phyloP scores from a whole-genome alignment of 2,329 filamentous ascomycete genomes.

The Rosellinia necatrix region DNA sequence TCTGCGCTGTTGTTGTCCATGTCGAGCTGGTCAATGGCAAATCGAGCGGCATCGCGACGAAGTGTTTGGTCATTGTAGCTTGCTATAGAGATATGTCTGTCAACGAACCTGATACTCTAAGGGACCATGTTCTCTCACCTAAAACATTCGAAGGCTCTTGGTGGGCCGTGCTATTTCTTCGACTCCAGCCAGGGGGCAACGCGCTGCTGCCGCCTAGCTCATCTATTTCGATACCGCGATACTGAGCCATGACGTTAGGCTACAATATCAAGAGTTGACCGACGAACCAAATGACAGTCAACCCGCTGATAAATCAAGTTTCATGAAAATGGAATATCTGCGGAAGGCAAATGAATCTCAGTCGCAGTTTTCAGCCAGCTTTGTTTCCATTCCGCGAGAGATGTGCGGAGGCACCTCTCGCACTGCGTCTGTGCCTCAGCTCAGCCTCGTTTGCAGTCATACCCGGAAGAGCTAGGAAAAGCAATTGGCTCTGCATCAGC shows the following conservation, averaged over 20 bases:
- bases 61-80: slow-evolving; percentile 6
- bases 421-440: no score
- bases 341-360: neutral
- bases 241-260: neutral
- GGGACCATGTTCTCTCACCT: neutral
- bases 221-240: neutral
- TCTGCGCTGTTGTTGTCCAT: neutral
- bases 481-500: no score
- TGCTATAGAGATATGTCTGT: neutral
- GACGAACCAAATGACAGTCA: neutral
- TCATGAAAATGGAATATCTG: neutral
- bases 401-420: no score
- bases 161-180: neutral
- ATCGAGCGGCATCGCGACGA: slow-evolving; percentile 1
- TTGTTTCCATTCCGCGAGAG: no score
- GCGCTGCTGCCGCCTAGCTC: neutral
- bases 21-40: neutral
- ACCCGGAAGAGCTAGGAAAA: no score
- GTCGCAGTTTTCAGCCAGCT: no score
- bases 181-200: neutral
- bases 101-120: neutral
- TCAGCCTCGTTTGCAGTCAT: no score
- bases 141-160: neutral
- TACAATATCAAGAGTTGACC: neutral
- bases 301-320: neutral